A percentile compares a stretch with the other conserved stretches of the same genome.
phyloP scores from a whole-genome alignment of 139 green algal genomes.

The Picochlorum sp. region DNA sequence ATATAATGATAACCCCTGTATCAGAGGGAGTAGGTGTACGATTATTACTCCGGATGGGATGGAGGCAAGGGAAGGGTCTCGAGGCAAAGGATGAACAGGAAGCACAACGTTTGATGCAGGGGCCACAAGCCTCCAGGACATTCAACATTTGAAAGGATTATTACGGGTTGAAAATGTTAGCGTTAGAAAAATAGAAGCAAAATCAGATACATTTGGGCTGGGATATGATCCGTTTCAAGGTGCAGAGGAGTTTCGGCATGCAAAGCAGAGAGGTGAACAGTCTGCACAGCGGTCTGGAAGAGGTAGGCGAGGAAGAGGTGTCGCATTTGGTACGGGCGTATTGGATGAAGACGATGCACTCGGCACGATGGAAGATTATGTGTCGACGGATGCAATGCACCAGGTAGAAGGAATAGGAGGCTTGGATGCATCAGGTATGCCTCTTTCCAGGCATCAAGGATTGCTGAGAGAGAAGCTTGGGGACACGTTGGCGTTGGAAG shows the following conservation, averaged over 20 bases:
- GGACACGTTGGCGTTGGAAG: conserved; percentile 15
- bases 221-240: conserved; percentile 85
- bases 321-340: conserved; percentile 77
- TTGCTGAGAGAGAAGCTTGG: conserved; percentile 16
- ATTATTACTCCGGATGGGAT: conserved; percentile 89
- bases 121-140: conserved; percentile 35
- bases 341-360: conserved; percentile 66
- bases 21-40: conserved; percentile 63
- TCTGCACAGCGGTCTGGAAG: background rate
- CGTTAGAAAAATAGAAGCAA: conserved; percentile 63
- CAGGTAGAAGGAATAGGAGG: conserved; percentile 51
- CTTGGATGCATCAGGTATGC: conserved; percentile 9
- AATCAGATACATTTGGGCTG: conserved; percentile 76
- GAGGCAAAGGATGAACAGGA: conserved; percentile 22
- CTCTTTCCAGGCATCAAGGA: background rate
- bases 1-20: conserved; percentile 72
- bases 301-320: conserved; percentile 29
- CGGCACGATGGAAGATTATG: conserved; percentile 38
- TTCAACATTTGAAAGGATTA: conserved; percentile 25
- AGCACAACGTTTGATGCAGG: background rate
- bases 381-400: conserved; percentile 42
- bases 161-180: conserved; percentile 39
- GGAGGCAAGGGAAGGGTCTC: conserved; percentile 74
- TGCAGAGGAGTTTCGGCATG: conserved; percentile 73
- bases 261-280: conserved; percentile 28